Evolutionary conservation across 2,329 filamentous ascomycete species (phyloP).

Genomic region (Diaporthe sp.): DNA sequence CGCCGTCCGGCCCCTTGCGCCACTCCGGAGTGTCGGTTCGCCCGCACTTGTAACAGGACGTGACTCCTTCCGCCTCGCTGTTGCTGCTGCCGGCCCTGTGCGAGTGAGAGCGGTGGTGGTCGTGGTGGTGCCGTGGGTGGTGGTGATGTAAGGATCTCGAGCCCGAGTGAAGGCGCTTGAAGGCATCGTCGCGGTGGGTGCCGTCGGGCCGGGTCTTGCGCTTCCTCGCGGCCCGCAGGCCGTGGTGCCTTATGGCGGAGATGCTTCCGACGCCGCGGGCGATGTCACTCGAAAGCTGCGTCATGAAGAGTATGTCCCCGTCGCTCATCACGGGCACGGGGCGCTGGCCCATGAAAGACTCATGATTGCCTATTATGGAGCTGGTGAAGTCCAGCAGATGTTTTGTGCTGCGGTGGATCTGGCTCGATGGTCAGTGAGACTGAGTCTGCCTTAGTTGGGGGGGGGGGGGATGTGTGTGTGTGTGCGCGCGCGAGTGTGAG

Average conservation of each 20-base stretch:
- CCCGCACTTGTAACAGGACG: constrained; percentile 39
- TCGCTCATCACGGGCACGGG: constrained; percentile 42
- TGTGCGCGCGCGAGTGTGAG: background rate
- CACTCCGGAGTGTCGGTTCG: constrained; percentile 42
- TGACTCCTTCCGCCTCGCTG: background rate
- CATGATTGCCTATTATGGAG: constrained; percentile 38
- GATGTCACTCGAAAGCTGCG: constrained; percentile 43
- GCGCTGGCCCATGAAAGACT: constrained; percentile 28
- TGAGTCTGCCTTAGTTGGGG: background rate
- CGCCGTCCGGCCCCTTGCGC: constrained; percentile 41
- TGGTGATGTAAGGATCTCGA: constrained; percentile 22
- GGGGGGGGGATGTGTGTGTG: background rate
- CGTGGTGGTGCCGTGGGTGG: constrained; percentile 2
- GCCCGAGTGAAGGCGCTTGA: constrained; percentile 23
- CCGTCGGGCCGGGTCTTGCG: constrained; percentile 30
- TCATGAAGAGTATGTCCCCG: constrained; percentile 43
- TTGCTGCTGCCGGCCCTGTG: constrained; percentile 8
- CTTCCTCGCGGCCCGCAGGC: constrained; percentile 39
- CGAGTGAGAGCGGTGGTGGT: background rate
- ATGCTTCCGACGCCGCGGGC: constrained; percentile 41
- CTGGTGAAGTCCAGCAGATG: constrained; percentile 41
- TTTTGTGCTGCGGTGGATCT: constrained; percentile 43
- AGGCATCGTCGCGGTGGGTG: constrained; percentile 2
- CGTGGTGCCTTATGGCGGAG: constrained; percentile 39
- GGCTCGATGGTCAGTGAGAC: background rate